These are phyloP conservation scores for Fusarium albidum DNA, from an alignment of 2,329 filamentous ascomycete genomes.

Conservation along the genomic window DNA sequence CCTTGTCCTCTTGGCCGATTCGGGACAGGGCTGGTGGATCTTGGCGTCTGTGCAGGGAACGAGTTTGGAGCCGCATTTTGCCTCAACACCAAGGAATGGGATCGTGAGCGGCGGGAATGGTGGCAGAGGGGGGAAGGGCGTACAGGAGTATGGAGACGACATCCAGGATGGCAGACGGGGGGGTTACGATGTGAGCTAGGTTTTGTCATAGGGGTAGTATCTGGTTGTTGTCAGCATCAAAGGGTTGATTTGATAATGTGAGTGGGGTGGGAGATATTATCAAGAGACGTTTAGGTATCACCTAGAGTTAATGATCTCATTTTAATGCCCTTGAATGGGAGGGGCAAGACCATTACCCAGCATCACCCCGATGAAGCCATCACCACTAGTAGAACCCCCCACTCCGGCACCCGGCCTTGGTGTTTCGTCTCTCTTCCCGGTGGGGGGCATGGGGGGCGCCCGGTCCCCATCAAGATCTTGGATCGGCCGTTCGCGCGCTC, in stretches of 20 bases:
- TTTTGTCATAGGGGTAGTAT: not conserved
- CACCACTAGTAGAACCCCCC: constrained; percentile 10
- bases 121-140: too few species aligned
- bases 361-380: constrained; percentile 27
- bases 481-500: constrained; percentile 22
- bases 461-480: constrained; percentile 21
- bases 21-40: constrained; percentile 8
- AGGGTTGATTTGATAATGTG: not conserved
- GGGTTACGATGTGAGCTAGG: not conserved
- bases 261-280: not conserved
- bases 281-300: too few species aligned
- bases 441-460: constrained; percentile 17
- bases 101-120: not conserved
- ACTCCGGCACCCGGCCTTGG: constrained; percentile 21
- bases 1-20: constrained; percentile 4
- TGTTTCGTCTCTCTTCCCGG: constrained; percentile 23
- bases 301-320: not conserved
- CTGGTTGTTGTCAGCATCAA: not conserved
- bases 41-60: not conserved
- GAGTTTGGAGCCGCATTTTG: constrained; percentile 6
- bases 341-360: not conserved
- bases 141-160: not conserved
- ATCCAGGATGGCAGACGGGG: not conserved
- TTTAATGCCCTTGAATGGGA: not conserved
- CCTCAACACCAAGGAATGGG: constrained; percentile 16